Percentiles rank a stretch among this genome's conserved stretches.
These are phyloP conservation scores for Allium sativum DNA, from an alignment of 106 monocot species.

Conservation along the genomic window DNA sequence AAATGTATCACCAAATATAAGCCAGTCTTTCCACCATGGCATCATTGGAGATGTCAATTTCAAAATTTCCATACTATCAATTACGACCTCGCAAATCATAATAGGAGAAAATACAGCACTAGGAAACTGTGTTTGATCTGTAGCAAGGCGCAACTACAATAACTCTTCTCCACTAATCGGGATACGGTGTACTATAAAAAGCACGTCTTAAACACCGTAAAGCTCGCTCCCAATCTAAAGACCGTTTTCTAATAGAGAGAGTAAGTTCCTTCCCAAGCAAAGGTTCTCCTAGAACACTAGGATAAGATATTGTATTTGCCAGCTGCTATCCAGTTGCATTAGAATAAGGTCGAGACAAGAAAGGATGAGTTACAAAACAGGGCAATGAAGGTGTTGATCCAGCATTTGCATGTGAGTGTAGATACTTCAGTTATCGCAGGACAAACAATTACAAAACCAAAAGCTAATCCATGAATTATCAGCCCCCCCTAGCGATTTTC, in stretches of 20 bases:
- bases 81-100: constrained; percentile 91
- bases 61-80: constrained; percentile 79
- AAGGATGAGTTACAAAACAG: constrained; percentile 83
- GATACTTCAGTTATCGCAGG: too few species aligned
- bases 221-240: constrained; percentile 96
- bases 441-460: too few species aligned
- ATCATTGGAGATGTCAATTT: constrained; percentile 61
- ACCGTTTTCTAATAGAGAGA: constrained; percentile 61
- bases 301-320: constrained; percentile 83
- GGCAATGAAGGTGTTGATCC: constrained; percentile 96
- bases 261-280: constrained; percentile 98
- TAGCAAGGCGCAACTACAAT: constrained; percentile 90
- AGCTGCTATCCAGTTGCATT: constrained; percentile 57
- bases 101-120: constrained; percentile 93
- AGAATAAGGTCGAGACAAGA: constrained; percentile 63
- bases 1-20: constrained; percentile 84
- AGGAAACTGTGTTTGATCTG: constrained; percentile 54
- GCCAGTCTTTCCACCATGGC: constrained; percentile 92
- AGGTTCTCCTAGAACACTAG: constrained; percentile 93
- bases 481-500: too few species aligned
- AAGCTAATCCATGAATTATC: too few species aligned
- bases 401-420: constrained; percentile 99
- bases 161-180: constrained; percentile 98
- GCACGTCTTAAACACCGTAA: constrained; percentile 93
- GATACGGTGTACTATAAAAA: constrained; percentile 76